Conservation (phyloP, 768 basidiomycete genomes). For the Obba rivulosa region DNA sequence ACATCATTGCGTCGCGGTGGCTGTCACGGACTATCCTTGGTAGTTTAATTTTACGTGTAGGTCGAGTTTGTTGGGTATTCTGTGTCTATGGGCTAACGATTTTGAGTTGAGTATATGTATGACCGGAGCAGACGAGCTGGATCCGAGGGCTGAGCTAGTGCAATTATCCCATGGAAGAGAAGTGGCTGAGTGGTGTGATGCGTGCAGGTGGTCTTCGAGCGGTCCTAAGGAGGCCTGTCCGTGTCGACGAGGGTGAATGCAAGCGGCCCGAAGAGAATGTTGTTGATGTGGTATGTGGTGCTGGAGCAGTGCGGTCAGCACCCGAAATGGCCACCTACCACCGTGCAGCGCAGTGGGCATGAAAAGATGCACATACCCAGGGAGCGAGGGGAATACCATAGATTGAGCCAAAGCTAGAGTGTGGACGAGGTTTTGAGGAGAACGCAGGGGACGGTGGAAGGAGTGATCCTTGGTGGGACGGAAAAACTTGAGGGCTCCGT, state of each 20-base stretch:
- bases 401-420: conserved; percentile 1
- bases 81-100: conserved; percentile 9
- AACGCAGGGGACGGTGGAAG: conserved; percentile 1
- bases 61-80: conserved; percentile 11
- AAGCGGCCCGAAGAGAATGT: conserved; percentile 60
- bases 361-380: conserved; percentile 5
- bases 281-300: conserved; percentile 32
- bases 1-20: conserved; percentile 28
- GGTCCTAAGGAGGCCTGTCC: conserved; percentile 74
- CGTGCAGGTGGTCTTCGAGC: background rate
- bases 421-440: background rate
- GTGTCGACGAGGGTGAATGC: conserved; percentile 54
- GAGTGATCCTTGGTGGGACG: conserved; percentile 1
- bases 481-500: background rate
- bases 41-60: conserved; percentile 2
- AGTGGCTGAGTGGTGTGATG: conserved; percentile 16
- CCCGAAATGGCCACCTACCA: background rate
- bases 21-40: conserved; percentile 19
- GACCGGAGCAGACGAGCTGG: conserved; percentile 36
- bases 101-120: conserved; percentile 26
- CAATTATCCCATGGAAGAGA: conserved; percentile 35
- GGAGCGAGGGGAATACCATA: conserved; percentile 12
- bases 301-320: conserved; percentile 6
- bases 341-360: background rate
- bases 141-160: conserved; percentile 25